phyloP scores from a whole-genome alignment of 1,284 basidiomycete genomes.

The Puccinia hordei region DNA sequence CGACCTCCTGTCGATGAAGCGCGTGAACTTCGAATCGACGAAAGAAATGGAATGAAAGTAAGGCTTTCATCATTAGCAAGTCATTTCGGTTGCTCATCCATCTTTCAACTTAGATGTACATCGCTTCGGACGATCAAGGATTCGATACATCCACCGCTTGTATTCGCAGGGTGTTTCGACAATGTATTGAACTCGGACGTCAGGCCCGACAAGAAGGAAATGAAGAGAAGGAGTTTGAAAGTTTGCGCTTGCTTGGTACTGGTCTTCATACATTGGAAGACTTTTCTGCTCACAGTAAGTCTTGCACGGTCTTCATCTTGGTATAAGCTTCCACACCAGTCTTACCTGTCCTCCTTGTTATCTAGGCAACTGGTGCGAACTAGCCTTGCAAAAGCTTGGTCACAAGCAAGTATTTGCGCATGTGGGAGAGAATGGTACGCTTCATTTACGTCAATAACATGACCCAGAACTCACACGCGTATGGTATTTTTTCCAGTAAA shows the following conservation, averaged over 20 bases:
- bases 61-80: background rate
- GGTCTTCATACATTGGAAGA: conserved; percentile 78
- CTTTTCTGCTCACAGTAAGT: conserved; percentile 74
- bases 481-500: conserved; percentile 60
- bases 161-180: conserved; percentile 74
- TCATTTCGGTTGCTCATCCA: background rate
- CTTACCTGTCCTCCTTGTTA: conserved; percentile 9
- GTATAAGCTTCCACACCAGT: background rate
- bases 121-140: conserved; percentile 71
- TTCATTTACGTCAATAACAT: conserved; percentile 7
- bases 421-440: conserved; percentile 72
- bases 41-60: conserved; percentile 81
- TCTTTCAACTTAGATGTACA: conserved; percentile 69
- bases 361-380: conserved; percentile 60
- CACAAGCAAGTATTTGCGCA: conserved; percentile 80
- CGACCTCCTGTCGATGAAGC: conserved; percentile 72
- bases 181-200: conserved; percentile 67
- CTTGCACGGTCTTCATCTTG: background rate
- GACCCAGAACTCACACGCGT: background rate
- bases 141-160: conserved; percentile 89
- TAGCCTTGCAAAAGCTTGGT: conserved; percentile 72
- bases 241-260: conserved; percentile 55
- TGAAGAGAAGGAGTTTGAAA: conserved; percentile 61
- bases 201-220: conserved; percentile 64
- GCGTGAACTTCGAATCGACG: conserved; percentile 81